These are phyloP conservation scores for Jamesozyma lodderae DNA, from an alignment of 805 yeast genomes.

Conservation along the genomic window DNA sequence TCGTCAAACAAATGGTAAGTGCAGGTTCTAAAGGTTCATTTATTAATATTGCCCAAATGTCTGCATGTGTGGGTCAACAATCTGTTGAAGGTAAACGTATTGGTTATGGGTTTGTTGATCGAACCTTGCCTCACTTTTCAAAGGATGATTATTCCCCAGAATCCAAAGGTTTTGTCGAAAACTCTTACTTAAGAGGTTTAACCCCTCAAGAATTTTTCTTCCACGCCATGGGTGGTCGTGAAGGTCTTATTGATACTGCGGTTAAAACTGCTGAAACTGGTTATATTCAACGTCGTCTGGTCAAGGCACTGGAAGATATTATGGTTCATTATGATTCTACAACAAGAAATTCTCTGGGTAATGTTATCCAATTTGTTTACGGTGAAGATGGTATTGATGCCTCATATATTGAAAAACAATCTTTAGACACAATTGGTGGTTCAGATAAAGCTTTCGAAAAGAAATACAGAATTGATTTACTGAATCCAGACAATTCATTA, in stretches of 20 bases:
- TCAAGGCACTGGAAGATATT: conserved; percentile 92
- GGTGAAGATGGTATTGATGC: conserved; percentile 99
- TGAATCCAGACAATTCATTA: conserved; percentile 55
- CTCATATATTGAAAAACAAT: conserved; percentile 93
- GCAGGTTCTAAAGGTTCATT: conserved; percentile 99
- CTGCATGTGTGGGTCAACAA: conserved; percentile 99
- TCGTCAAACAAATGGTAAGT: conserved; percentile 97
- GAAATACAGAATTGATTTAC: conserved; percentile 78
- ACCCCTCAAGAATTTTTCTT: conserved; percentile 98
- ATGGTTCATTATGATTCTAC: conserved; percentile 99
- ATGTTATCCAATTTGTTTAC: conserved; percentile 87
- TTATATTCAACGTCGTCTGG: conserved; percentile 95
- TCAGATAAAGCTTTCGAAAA: conserved; percentile 74
- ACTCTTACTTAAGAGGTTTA: conserved; percentile 91
- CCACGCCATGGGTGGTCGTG: conserved; percentile 99
- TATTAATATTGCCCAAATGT: conserved; percentile 97
- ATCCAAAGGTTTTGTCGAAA: conserved; percentile 95
- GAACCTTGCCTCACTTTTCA: conserved; percentile 95
- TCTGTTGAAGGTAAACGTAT: conserved; percentile 99
- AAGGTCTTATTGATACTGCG: conserved; percentile 98
- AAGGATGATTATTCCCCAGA: conserved; percentile 98
- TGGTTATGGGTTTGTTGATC: conserved; percentile 92
- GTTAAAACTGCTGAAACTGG: conserved; percentile 99
- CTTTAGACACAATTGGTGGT: conserved; percentile 92
- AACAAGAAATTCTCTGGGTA: conserved; percentile 95